These are phyloP conservation scores for Phoma sp. DNA, from an alignment of 2,329 filamentous ascomycete species.

Conservation along the genomic window DNA sequence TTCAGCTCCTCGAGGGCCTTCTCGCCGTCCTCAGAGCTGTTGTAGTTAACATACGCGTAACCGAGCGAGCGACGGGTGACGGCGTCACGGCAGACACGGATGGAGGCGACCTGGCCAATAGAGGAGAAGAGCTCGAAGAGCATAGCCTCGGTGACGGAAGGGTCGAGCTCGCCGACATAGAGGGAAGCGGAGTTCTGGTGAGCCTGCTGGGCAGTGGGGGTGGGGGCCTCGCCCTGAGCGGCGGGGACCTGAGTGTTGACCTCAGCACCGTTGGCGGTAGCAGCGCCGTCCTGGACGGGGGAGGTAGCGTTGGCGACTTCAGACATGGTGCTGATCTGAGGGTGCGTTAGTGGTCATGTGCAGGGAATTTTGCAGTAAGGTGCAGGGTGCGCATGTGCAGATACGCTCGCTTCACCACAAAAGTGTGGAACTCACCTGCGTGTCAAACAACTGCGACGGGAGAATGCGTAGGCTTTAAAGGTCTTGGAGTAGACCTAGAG, in stretches of 20 bases:
- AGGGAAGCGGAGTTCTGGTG: conserved; percentile 96
- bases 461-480: conserved; percentile 27
- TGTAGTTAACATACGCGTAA: conserved; percentile 99
- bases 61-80: conserved; percentile 98
- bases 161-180: conserved; percentile 98
- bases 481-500: conserved; percentile 24
- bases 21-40: conserved; percentile 94
- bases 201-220: conserved; percentile 74
- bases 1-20: conserved; percentile 99
- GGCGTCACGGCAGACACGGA: conserved; percentile 98
- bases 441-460: conserved; percentile 32
- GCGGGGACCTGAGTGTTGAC: conserved; percentile 76
- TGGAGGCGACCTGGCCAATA: conserved; percentile 97
- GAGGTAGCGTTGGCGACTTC: conserved; percentile 55
- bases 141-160: conserved; percentile 98
- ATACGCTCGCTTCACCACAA: conserved; percentile 41
- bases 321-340: conserved; percentile 46
- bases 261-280: conserved; percentile 66
- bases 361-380: conserved; percentile 36
- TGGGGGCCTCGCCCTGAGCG: conserved; percentile 69
- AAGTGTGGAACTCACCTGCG: conserved; percentile 34
- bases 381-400: conserved; percentile 35
- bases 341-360: conserved; percentile 30
- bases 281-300: conserved; percentile 72
- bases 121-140: conserved; percentile 99